These are phyloP conservation scores for Plectosphaerella plurivora DNA, from an alignment of 2,329 filamentous ascomycete genomes.

Conservation along the genomic window DNA sequence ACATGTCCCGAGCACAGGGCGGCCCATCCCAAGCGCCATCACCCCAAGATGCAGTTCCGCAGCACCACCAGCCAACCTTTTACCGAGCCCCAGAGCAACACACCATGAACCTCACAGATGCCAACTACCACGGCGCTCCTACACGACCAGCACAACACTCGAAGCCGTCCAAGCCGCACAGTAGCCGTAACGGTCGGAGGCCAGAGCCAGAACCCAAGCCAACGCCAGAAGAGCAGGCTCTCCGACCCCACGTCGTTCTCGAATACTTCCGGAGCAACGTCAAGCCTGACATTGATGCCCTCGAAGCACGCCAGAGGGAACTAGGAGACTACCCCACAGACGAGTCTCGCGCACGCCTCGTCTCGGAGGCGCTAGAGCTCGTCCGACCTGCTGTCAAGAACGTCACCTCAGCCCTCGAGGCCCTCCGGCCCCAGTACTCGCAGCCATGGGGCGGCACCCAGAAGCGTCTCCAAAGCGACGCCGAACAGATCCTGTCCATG, in stretches of 20 bases:
- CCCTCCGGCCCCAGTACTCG: background rate
- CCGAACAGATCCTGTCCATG: background rate
- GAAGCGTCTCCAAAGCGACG: background rate
- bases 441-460: background rate
- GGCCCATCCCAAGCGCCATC: too few relatives aligned
- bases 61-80: background rate
- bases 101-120: background rate
- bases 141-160: too few relatives aligned
- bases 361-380: background rate
- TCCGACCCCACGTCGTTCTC: conserved; percentile 1
- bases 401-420: background rate
- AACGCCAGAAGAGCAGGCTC: background rate
- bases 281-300: background rate
- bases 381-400: background rate
- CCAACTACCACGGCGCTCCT: background rate
- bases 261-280: background rate
- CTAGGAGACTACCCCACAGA: background rate
- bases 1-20: too few relatives aligned
- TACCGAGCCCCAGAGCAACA: background rate
- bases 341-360: background rate
- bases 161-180: background rate
- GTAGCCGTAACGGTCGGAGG: background rate
- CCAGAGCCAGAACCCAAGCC: background rate
- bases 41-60: too few relatives aligned
- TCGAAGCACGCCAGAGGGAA: background rate